Evolutionary conservation across 2,329 filamentous ascomycete genomes (phyloP).

Genomic region (Onygenales sp.): DNA sequence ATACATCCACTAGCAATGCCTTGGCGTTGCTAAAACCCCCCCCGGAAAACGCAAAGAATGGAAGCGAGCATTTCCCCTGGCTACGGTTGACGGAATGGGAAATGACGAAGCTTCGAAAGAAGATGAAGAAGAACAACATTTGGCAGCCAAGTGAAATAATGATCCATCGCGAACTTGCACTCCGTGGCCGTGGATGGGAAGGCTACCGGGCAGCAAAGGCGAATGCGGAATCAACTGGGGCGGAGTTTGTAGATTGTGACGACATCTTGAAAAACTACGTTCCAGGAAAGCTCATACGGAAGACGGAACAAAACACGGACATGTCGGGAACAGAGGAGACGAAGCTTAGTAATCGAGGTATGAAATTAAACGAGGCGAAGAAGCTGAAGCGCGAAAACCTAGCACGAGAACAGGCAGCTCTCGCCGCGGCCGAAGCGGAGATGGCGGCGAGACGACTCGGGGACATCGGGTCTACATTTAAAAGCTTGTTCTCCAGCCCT

Average conservation of each 20-base stretch:
- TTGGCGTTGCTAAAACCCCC: constrained; percentile 50
- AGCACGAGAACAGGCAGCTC: constrained; percentile 39
- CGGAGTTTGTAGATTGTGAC: constrained; percentile 50
- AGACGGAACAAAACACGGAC: constrained; percentile 28
- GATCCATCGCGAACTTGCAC: constrained; percentile 55
- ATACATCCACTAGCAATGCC: constrained; percentile 53
- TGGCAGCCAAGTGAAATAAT: constrained; percentile 60
- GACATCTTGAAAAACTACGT: constrained; percentile 29
- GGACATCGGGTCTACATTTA: constrained; percentile 28
- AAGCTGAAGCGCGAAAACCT: constrained; percentile 49
- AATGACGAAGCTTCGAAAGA: constrained; percentile 56
- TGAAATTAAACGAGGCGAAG: constrained; percentile 53
- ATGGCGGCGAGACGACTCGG: constrained; percentile 28
- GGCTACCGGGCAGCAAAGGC: constrained; percentile 41
- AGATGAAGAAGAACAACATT: constrained; percentile 63
- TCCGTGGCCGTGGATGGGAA: constrained; percentile 46
- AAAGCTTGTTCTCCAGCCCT: constrained; percentile 24
- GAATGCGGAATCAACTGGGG: constrained; percentile 41
- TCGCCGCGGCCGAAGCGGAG: constrained; percentile 28
- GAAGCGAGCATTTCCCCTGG: constrained; percentile 55
- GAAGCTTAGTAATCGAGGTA: constrained; percentile 48
- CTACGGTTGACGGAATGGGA: constrained; percentile 57
- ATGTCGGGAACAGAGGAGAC: constrained; percentile 36
- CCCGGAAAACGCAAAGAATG: constrained; percentile 48
- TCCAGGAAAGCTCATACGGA: constrained; percentile 30